phyloP scores from a whole-genome alignment of 2,329 filamentous ascomycete genomes.

The Monosporascus ibericus region DNA sequence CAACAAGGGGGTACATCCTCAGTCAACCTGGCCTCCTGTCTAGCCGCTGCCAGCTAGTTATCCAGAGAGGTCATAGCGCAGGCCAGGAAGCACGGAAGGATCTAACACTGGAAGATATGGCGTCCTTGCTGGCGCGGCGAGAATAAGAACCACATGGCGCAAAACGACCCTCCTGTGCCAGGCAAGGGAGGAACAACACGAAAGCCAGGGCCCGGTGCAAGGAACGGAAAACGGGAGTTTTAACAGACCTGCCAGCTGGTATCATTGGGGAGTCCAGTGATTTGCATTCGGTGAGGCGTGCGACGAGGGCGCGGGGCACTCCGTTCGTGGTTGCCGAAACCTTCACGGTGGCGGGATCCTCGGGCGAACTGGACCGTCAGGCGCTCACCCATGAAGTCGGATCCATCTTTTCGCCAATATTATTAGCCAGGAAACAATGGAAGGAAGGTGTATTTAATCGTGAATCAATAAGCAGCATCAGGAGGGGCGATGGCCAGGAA shows the following conservation, averaged over 20 bases:
- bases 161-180: constrained; percentile 19
- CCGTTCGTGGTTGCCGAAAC: constrained; percentile 49
- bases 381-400: constrained; percentile 95
- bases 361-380: constrained; percentile 97
- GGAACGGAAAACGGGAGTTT: constrained; percentile 47
- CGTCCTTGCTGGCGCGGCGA: constrained; percentile 20
- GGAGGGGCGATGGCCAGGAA: constrained; percentile 27
- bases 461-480: constrained; percentile 11
- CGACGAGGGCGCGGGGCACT: constrained; percentile 73
- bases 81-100: constrained; percentile 17
- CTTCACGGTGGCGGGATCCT: constrained; percentile 58
- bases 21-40: constrained; percentile 24
- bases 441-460: neutral
- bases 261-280: constrained; percentile 92
- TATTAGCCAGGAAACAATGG: constrained; percentile 31
- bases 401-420: constrained; percentile 65
- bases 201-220: constrained; percentile 29
- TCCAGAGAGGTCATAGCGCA: constrained; percentile 15
- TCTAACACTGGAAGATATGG: constrained; percentile 16
- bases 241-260: constrained; percentile 99
- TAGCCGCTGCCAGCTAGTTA: constrained; percentile 20
- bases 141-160: constrained; percentile 17
- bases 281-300: constrained; percentile 94
- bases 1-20: constrained; percentile 21
- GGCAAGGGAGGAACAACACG: constrained; percentile 17